Conservation (phyloP, 2,329 filamentous ascomycete genomes). For the Emergomyces orientalis region DNA sequence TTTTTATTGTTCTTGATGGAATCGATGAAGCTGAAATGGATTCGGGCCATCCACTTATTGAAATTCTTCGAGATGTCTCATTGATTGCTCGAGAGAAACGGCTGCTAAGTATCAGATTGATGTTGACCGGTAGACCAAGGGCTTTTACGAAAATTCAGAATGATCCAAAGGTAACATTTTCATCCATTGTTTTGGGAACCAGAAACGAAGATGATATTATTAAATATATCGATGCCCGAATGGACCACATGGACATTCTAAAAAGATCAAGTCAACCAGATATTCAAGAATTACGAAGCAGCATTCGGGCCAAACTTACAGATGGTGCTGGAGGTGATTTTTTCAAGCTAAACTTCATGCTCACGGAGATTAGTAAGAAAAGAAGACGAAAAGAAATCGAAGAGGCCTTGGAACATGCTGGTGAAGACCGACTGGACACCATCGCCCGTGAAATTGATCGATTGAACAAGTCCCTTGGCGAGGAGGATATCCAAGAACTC, state of each 20-base stretch:
- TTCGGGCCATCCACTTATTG: conserved; percentile 17
- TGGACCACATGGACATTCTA: conserved; percentile 22
- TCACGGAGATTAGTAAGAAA: conserved; percentile 21
- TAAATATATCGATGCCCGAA: conserved; percentile 19
- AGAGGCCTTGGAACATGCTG: conserved; percentile 20
- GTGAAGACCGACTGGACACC: conserved; percentile 19
- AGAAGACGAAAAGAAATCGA: conserved; percentile 23
- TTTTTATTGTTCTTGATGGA: conserved; percentile 41
- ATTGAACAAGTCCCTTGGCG: conserved; percentile 18
- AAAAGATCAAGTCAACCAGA: conserved; percentile 15
- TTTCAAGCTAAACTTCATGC: conserved; percentile 20
- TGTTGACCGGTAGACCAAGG: conserved; percentile 17
- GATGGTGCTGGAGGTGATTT: conserved; percentile 21
- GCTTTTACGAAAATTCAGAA: conserved; percentile 17
- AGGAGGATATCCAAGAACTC: conserved; percentile 23
- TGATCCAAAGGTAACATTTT: conserved; percentile 10
- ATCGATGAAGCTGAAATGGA: conserved; percentile 35
- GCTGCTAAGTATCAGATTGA: conserved; percentile 16
- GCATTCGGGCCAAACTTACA: conserved; percentile 17
- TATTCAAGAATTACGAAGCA: conserved; percentile 18
- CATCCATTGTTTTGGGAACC: conserved; percentile 16
- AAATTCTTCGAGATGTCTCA: conserved; percentile 16
- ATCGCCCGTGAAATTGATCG: conserved; percentile 20
- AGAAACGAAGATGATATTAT: conserved; percentile 19
- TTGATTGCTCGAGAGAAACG: conserved; percentile 11